A percentile compares a stretch with the other conserved stretches of the same genome.
These are phyloP conservation scores for Heritiera fomes DNA, from an alignment of 345 rosid genomes.

Conservation along the genomic window DNA sequence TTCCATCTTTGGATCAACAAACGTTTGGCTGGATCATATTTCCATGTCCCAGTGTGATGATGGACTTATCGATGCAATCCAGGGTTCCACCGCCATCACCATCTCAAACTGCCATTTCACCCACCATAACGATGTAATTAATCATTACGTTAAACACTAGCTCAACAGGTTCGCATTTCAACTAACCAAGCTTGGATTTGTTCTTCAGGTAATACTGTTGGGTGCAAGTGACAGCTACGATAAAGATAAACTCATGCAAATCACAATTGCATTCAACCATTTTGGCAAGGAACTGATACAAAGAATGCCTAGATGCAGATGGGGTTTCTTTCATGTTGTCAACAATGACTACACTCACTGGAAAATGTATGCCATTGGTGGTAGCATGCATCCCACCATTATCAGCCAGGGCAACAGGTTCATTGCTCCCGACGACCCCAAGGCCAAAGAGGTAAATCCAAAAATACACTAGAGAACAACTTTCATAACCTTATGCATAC, in stretches of 20 bases:
- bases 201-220: slow-evolving; percentile 56
- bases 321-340: slow-evolving; percentile 75
- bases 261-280: slow-evolving; percentile 77
- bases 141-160: neutral
- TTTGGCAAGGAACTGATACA: slow-evolving; percentile 72
- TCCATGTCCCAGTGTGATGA: slow-evolving; percentile 56
- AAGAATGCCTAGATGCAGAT: slow-evolving; percentile 78
- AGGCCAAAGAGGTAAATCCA: slow-evolving; percentile 46
- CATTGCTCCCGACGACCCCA: slow-evolving; percentile 53
- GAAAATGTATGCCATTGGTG: slow-evolving; percentile 80
- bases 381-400: slow-evolving; percentile 63
- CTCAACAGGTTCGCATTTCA: neutral
- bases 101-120: slow-evolving; percentile 72
- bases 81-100: slow-evolving; percentile 62
- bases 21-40: slow-evolving; percentile 73
- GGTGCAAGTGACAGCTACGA: slow-evolving; percentile 54
- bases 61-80: slow-evolving; percentile 60
- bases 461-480: neutral
- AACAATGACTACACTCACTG: slow-evolving; percentile 82
- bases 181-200: neutral
- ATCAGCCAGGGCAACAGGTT: slow-evolving; percentile 76
- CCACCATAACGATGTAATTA: slow-evolving; percentile 51
- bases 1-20: slow-evolving; percentile 55
- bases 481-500: neutral
- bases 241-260: slow-evolving; percentile 53